Base-by-base conservation (phyloP, 2,329 filamentous ascomycete species). In the Leptodontidium sp. region DNA sequence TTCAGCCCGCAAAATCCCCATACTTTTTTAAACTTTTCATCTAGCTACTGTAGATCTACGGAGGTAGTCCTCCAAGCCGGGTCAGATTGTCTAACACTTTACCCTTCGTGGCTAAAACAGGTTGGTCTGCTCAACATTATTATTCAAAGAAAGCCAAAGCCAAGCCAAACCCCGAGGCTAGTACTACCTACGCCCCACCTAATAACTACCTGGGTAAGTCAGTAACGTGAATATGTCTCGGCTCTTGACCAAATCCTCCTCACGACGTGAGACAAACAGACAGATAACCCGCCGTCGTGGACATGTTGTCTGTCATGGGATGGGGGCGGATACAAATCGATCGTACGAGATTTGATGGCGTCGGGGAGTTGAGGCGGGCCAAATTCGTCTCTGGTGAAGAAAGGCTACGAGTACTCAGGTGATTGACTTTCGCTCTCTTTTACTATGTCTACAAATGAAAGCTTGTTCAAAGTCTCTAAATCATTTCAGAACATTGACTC, bases 311-410 rank as follows among this genome's bases (percentile, higher is more conserved):
- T 55, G 52, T 55, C 52, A 35, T 9, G 6, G 50, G 4, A 35
- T n/a, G 14, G 50, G 14, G 15, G 17, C 14, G 26, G 52, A 32
- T 32, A 32, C 29, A 6, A 45, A 59, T 59, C n/a, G 38, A 26
- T 15, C 2, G 29, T 55, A 12, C n/a, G 38, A 45, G 15, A 59
- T 59, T 59, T 59, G 38, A 59, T 58, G 35, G 55, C 55, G 55
- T 57, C 32, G 35, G 17, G 15, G 55, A 58, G n/a, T 45, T 21
- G 21, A 21, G 21, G 21, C 21, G 21, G 21, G 21, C 21, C 21
- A 21, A 21, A 21, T 21, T 21, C 21, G 21, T 21, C 21, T 21
- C 21, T 21, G 21, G 21, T 21, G 21, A 21, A 21, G 21, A 21
- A 21, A 21, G 21, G 21, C 21, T 21, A 21, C 21, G 21, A 21